Base-by-base conservation (phyloP, 768 basidiomycete genomes). In the Leccinum broughii region DNA sequence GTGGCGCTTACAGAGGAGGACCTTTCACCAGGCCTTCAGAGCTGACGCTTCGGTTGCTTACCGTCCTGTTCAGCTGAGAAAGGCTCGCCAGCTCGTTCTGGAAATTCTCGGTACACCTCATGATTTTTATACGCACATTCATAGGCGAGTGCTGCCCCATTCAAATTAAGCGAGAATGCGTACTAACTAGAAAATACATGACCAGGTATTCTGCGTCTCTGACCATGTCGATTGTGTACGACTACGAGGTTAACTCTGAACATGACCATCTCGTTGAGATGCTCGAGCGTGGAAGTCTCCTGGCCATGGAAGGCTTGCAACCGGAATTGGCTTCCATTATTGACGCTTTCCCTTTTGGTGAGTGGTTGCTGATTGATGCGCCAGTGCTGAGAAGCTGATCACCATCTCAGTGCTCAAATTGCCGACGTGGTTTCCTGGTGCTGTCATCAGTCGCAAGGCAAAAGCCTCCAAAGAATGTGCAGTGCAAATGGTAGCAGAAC, bases 141-240 rank as follows among this genome's bases (percentile, higher is more conserved):
- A 66, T 17, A 60, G 55, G 70, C 14, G 17, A 51, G 57, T 22
- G n/a, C 46, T 2, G 3, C 15, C 32, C 5, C 2, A 2, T 24
- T 35, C 34, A 35, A 35, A 13, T 14, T 1, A 8, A 24, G 26
- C 2, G 22, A 28, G 22, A 15, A 1, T 24, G 5, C 6, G 6
- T 34, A 39, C 51, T 11, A 41, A 63, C 13, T 1, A 5, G 6
- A 3, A n/a, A 46, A n/a, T 4, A 32, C 26, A 7, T 4, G 7
- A 51, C 6, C 39, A 77, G 77, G 56, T 65, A 70, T 44, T 68
- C 76, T 9, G 72, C 77, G 14, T 68, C 76, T 1, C 71, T 78
- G 2, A 70, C 79, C 46, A 66, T 81, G 57, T 72, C 75, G 15
- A 69, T 81, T 14, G 71, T 76, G 14, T 82, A 82, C 46, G 81